These are phyloP conservation scores for Athelia sp. DNA, from an alignment of 1,284 basidiomycete genomes.

Conservation along the genomic window DNA sequence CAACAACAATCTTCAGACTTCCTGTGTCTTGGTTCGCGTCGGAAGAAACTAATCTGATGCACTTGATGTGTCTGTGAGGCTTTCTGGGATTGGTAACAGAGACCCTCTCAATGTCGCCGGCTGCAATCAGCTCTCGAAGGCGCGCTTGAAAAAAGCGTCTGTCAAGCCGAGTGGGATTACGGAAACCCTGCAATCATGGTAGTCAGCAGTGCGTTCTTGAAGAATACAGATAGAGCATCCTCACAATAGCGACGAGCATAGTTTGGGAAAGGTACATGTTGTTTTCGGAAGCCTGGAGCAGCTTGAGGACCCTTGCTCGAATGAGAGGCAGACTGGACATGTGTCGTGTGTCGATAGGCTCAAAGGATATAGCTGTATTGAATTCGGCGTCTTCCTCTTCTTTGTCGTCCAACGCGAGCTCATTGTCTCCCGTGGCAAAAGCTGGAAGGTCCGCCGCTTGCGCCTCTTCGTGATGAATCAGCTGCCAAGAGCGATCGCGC, in stretches of 20 bases:
- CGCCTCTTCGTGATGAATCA: conserved; percentile 62
- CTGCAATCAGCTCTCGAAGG: conserved; percentile 62
- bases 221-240: conserved; percentile 17
- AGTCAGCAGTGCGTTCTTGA: not conserved
- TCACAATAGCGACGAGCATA: conserved; percentile 62
- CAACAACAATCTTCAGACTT: conserved; percentile 28
- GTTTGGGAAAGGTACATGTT: conserved; percentile 65
- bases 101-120: conserved; percentile 70
- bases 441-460: conserved; percentile 29
- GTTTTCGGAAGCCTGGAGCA: conserved; percentile 64
- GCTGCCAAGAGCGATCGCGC: conserved; percentile 63
- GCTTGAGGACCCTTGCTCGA: conserved; percentile 58
- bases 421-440: conserved; percentile 22
- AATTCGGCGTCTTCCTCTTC: conserved; percentile 18
- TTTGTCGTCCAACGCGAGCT: conserved; percentile 4
- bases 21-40: conserved; percentile 23
- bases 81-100: conserved; percentile 48
- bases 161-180: conserved; percentile 65
- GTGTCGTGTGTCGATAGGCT: conserved; percentile 70
- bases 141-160: conserved; percentile 73
- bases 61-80: conserved; percentile 48
- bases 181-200: conserved; percentile 51
- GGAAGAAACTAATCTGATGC: conserved; percentile 50
- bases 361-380: conserved; percentile 51
- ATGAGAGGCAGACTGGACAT: conserved; percentile 68